Conservation (phyloP, 2,329 filamentous ascomycete species). For the Colletotrichum sp. region DNA sequence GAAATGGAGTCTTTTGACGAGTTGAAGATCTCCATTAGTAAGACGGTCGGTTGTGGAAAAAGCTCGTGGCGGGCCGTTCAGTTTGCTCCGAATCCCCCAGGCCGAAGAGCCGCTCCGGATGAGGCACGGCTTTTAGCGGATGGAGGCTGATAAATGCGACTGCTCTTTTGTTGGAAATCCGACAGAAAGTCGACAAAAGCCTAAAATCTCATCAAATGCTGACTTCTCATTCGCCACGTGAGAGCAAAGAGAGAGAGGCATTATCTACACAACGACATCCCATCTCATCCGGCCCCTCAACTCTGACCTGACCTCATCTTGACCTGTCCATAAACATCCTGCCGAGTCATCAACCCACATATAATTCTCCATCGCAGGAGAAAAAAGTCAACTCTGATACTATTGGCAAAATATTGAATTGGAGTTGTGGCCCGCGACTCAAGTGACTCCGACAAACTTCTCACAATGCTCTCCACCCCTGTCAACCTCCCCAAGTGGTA, state of each 20-base stretch:
- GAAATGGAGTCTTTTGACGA: background rate
- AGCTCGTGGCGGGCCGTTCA: background rate
- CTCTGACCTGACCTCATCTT: background rate
- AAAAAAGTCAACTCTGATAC: background rate
- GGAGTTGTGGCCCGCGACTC: background rate
- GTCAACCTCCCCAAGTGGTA: constrained; percentile 66
- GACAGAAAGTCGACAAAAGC: background rate
- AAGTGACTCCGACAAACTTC: background rate
- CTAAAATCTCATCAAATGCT: background rate
- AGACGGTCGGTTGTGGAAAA: background rate
- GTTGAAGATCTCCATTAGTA: background rate
- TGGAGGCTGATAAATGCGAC: constrained; percentile 10
- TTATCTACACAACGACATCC: background rate
- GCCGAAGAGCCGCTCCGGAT: constrained; percentile 2
- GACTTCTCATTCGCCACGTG: constrained; percentile 10
- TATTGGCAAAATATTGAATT: background rate
- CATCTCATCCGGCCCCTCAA: background rate
- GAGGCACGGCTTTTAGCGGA: constrained; percentile 4
- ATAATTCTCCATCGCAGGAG: background rate
- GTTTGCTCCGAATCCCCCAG: background rate
- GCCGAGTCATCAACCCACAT: background rate
- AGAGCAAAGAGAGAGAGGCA: background rate
- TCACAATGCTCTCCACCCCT: constrained; percentile 35
- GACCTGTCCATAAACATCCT: background rate
- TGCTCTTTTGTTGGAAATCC: background rate